Conservation (phyloP, 2,329 filamentous ascomycete species). For the Exophiala sideris region DNA sequence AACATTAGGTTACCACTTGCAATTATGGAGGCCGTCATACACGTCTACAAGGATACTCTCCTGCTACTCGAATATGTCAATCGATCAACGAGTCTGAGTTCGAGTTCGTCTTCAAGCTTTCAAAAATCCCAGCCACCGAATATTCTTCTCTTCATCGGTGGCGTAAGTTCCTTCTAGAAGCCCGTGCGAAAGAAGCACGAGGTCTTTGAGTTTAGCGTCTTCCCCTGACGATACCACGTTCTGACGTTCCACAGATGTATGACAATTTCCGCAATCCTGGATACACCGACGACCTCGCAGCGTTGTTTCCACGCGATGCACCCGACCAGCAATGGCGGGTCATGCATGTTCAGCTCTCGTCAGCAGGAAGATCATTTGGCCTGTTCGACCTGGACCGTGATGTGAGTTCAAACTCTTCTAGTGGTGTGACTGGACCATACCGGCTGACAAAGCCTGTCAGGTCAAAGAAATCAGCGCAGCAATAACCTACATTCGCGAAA, state of each 20-base stretch:
- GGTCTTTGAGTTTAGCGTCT: too few species aligned
- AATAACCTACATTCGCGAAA: slow-evolving; percentile 19
- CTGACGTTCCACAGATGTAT: slow-evolving; percentile 34
- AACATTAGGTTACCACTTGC: too few species aligned
- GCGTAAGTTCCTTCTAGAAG: slow-evolving; percentile 30
- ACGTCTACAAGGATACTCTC: slow-evolving; percentile 21
- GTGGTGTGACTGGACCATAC: neutral
- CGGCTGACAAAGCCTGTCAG: slow-evolving; percentile 31
- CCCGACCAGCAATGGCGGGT: slow-evolving; percentile 49
- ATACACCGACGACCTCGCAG: slow-evolving; percentile 51
- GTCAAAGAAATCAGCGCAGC: slow-evolving; percentile 43
- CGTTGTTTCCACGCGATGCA: slow-evolving; percentile 36
- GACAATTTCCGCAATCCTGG: slow-evolving; percentile 56
- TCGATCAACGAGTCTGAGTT: neutral
- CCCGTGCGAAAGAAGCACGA: too few species aligned
- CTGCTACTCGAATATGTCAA: slow-evolving; percentile 24
- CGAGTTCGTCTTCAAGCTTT: neutral
- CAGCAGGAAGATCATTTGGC: slow-evolving; percentile 56
- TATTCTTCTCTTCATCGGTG: slow-evolving; percentile 58
- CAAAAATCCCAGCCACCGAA: slow-evolving; percentile 16
- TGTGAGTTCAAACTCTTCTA: slow-evolving; percentile 12
- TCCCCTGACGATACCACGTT: too few species aligned
- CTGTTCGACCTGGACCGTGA: slow-evolving; percentile 52
- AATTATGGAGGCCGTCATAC: slow-evolving; percentile 14
- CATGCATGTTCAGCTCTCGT: slow-evolving; percentile 50